Conservation (phyloP, 148 eudicot species). For the Fagopyrum esculentum region DNA sequence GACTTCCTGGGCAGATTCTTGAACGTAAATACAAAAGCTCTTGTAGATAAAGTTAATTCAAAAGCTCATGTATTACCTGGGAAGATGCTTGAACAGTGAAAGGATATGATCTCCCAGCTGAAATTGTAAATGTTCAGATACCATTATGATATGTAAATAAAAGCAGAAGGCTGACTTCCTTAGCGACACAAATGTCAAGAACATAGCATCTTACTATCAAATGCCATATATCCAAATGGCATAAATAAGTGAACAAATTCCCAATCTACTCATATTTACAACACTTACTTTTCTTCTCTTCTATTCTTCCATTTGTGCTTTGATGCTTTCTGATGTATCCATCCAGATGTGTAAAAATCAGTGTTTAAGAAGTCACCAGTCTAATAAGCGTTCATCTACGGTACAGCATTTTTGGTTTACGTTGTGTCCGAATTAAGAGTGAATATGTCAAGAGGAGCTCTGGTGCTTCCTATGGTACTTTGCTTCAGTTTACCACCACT, state of each 20-base stretch:
- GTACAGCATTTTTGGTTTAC: neutral
- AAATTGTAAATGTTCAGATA: conserved; percentile 3
- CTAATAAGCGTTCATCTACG: neutral
- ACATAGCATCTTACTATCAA: conserved; percentile 4
- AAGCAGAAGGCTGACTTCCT: neutral
- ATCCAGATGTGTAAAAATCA: conserved; percentile 9
- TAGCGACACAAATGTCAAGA: neutral
- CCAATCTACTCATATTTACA: conserved; percentile 7
- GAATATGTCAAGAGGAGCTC: conserved; percentile 11
- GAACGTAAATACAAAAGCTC: neutral
- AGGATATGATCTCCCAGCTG: neutral
- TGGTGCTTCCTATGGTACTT: conserved; percentile 9
- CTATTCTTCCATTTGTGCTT: neutral
- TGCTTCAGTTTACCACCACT: conserved; percentile 1
- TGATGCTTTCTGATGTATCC: conserved; percentile 3
- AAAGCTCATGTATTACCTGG: neutral
- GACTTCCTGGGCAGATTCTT: neutral
- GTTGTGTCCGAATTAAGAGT: neutral
- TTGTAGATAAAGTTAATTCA: neutral
- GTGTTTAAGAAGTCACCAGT: conserved; percentile 4
- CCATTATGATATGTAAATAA: neutral
- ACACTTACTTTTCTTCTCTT: neutral
- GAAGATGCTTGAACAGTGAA: neutral
- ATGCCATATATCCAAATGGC: conserved; percentile 8
- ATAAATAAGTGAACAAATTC: conserved; percentile 6